Evolutionary conservation across 805 yeast genomes (phyloP).

Genomic region (Myxozyma neglecta): DNA sequence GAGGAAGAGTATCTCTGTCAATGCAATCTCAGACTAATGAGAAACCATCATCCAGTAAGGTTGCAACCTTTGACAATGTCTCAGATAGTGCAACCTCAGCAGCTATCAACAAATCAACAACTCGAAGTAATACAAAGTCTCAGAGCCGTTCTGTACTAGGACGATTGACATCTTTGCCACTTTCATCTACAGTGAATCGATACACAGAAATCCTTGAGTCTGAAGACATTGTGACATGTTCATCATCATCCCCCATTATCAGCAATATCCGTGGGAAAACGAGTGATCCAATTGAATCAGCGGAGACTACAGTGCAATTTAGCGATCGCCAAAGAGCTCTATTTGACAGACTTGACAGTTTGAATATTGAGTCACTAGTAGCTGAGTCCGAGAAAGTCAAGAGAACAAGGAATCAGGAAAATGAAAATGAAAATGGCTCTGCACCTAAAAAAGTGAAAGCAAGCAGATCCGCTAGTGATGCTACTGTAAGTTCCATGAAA

Average conservation of each 20-base stretch:
- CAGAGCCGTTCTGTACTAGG: neutral
- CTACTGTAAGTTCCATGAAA: neutral
- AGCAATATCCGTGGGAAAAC: neutral
- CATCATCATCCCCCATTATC: neutral
- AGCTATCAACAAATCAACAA: neutral
- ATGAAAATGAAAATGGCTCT: no score
- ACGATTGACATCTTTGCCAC: neutral
- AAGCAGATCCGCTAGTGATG: neutral
- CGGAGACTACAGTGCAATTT: neutral
- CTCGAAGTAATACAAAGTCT: neutral
- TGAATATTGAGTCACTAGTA: neutral
- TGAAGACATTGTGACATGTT: neutral
- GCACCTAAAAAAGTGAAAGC: slow-evolving; percentile 1
- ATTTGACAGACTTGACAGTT: neutral
- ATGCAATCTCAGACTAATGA: no score
- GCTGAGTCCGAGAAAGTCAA: neutral
- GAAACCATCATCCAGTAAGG: no score
- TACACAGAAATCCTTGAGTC: no score
- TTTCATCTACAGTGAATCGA: neutral
- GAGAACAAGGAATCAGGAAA: neutral
- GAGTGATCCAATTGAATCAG: neutral
- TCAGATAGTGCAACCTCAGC: no score
- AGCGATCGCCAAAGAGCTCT: neutral
- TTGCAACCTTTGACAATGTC: no score
- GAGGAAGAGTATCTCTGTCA: no score